These are phyloP conservation scores for Populus hybrid DNA, from an alignment of 441 rosid genomes.

Conservation along the genomic window DNA sequence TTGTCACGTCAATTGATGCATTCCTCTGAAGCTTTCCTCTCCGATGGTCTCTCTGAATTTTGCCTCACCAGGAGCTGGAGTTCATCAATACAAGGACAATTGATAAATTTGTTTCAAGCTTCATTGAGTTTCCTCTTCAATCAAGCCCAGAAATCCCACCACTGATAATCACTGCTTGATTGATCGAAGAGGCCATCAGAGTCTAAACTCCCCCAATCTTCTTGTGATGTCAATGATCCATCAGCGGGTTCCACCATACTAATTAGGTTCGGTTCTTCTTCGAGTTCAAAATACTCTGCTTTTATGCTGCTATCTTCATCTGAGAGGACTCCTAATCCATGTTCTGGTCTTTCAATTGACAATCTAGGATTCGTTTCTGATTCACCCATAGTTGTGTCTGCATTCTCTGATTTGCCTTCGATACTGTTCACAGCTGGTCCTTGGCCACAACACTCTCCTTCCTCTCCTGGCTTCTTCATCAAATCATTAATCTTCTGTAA, in stretches of 20 bases:
- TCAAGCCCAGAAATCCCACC: constrained; percentile 92
- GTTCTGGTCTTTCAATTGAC: constrained; percentile 32
- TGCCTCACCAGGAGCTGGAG: constrained; percentile 1
- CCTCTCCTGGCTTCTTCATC: constrained; percentile 34
- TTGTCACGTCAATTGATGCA: not conserved
- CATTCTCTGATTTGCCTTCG: constrained; percentile 44
- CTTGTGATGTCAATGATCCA: constrained; percentile 65
- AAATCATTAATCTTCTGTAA: constrained; percentile 51
- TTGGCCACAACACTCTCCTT: constrained; percentile 29
- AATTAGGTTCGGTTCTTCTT: constrained; percentile 53
- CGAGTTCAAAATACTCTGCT: constrained; percentile 55
- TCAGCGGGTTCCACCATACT: constrained; percentile 55
- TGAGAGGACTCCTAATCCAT: constrained; percentile 29
- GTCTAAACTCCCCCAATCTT: constrained; percentile 66
- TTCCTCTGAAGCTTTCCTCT: not conserved
- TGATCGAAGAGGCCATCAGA: constrained; percentile 58
- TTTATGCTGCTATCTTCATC: constrained; percentile 50
- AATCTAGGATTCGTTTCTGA: constrained; percentile 34
- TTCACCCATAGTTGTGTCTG: constrained; percentile 30
- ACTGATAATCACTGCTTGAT: constrained; percentile 45
- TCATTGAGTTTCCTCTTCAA: not conserved
- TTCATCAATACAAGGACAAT: not conserved
- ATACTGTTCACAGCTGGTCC: constrained; percentile 30
- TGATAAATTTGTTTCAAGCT: not conserved
- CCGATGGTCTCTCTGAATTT: not conserved